phyloP scores from a whole-genome alignment of 2,329 filamentous ascomycete genomes.

The Cladosporium sp. region DNA sequence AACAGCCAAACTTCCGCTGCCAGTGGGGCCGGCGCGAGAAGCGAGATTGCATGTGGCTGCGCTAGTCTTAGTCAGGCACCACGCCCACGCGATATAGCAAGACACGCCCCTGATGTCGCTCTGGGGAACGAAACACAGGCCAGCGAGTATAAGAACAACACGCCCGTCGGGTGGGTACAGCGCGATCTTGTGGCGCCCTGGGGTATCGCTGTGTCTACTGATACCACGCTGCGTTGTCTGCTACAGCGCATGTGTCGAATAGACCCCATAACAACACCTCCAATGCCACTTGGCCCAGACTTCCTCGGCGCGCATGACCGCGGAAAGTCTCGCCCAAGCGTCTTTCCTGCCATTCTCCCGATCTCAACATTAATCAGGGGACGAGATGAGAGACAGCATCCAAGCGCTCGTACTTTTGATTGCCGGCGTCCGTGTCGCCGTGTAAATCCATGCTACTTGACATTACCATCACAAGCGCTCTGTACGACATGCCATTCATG shows the following conservation, averaged over 20 bases:
- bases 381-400: conserved; percentile 5
- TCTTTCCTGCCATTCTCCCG: not conserved
- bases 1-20: not conserved
- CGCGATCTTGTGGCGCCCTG: not conserved
- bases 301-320: conserved; percentile 1
- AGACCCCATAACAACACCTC: not conserved
- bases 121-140: not conserved
- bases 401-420: not conserved
- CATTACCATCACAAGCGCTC: not conserved
- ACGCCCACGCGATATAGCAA: not conserved
- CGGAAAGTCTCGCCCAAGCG: conserved; percentile 4
- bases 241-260: too few species aligned
- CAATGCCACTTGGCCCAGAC: not conserved
- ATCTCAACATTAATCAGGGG: conserved; percentile 1
- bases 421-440: not conserved
- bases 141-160: not conserved
- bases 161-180: not conserved
- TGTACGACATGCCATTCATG: not conserved
- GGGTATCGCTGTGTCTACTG: too few species aligned
- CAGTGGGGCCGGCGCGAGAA: conserved; percentile 2
- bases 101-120: not conserved
- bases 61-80: conserved; percentile 1
- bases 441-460: not conserved
- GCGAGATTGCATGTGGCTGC: not conserved
- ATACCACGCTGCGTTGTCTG: too few species aligned